Evolutionary conservation across 2,329 filamentous ascomycete species (phyloP).

Genomic region (Pseudogymnoascus sp.): DNA sequence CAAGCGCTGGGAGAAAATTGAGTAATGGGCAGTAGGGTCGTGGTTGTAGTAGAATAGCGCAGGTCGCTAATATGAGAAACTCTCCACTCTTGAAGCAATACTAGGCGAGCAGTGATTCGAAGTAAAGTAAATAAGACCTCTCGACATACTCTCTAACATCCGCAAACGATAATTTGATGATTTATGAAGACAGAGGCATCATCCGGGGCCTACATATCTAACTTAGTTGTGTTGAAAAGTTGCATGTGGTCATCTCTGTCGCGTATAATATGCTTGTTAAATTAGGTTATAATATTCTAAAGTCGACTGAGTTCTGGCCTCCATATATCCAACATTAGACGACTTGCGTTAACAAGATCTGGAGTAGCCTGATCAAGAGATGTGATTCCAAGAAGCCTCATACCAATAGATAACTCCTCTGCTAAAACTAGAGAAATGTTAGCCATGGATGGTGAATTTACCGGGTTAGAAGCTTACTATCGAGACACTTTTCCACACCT

Average conservation of each 20-base stretch:
- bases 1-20: neutral
- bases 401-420: conserved; percentile 38
- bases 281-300: neutral
- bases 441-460: neutral
- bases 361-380: conserved; percentile 51
- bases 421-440: conserved; percentile 22
- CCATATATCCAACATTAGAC: neutral
- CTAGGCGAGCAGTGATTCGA: neutral
- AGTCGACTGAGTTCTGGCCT: neutral
- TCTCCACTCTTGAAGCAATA: neutral
- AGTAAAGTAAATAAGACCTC: neutral
- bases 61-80: neutral
- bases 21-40: neutral
- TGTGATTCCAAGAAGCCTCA: conserved; percentile 39
- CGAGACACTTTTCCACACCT: conserved; percentile 10
- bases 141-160: neutral
- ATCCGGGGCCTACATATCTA: neutral
- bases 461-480: neutral
- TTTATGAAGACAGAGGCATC: neutral
- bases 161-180: neutral
- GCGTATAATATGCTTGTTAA: neutral
- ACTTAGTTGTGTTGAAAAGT: too few relatives aligned
- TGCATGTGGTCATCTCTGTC: too few relatives aligned
- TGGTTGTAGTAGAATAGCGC: neutral
- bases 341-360: conserved; percentile 58